These are phyloP conservation scores for Tuber magnatum DNA, from an alignment of 495 filamentous ascomycete species.

Conservation along the genomic window DNA sequence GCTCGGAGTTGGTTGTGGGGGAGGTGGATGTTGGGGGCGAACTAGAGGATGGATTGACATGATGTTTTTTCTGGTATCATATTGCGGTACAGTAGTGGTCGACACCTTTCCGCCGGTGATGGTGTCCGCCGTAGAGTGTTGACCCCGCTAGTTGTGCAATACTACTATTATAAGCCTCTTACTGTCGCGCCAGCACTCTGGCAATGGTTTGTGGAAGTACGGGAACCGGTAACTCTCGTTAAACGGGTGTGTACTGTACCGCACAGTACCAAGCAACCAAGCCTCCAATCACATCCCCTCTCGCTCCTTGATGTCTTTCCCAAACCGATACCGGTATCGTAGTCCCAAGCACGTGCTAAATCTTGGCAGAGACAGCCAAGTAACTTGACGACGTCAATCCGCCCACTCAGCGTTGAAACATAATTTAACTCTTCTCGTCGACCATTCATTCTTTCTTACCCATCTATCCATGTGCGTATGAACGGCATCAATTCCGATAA, in stretches of 20 bases:
- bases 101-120: background rate
- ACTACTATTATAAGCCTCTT: background rate
- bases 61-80: too few relatives aligned
- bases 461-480: background rate
- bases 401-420: background rate
- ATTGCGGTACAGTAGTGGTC: too few relatives aligned
- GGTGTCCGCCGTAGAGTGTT: background rate
- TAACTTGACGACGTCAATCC: background rate
- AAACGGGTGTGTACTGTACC: too few relatives aligned
- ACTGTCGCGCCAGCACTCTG: background rate
- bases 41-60: too few relatives aligned
- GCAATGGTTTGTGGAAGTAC: background rate
- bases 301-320: background rate
- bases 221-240: background rate
- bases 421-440: background rate
- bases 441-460: background rate
- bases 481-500: background rate
- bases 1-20: background rate
- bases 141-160: background rate
- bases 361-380: background rate
- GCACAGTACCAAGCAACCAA: background rate
- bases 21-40: background rate
- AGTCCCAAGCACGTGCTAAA: background rate
- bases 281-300: background rate
- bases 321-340: too few relatives aligned